Evolutionary conservation across 495 filamentous ascomycete genomes (phyloP), one percentile per base, ranked within the genome.

Genomic region (Annulohypoxylon stygium): DNA sequence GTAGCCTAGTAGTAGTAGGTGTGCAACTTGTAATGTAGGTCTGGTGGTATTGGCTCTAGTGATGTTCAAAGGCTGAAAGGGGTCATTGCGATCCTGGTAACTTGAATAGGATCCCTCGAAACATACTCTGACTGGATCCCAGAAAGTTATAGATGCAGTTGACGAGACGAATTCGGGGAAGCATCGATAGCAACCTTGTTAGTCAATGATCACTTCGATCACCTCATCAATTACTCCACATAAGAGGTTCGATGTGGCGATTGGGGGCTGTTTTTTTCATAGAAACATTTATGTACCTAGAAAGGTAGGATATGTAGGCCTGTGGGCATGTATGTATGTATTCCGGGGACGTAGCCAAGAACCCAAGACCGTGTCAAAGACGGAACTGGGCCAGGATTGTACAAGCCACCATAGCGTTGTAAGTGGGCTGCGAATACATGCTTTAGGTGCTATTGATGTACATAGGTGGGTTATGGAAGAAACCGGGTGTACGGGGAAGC

Each of bases 181-280:
- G 20, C 55, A 34, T 64, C 63, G 51, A 75, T 70, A 75, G 50
- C 72, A 75, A 75, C 72, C 67, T 70, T 75, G 67, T 70, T 75
- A 75, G 63, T 75, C 72, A 75, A 75, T 70, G 67, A 75, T 75
- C 72, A 75, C 58, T 63, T 70, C 59, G 34, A 75, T 75, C 72
- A 75, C 72, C 67, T 75, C 71, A 74, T 74, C 62, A 20, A 43
- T 20, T 65, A 43, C 63, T 70, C 72, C 67, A 70, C 72, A 70
- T 62, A 53, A 16, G 36, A 26, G 47, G 30, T 30, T 0, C 62
- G 39, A 67, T n/a, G 67, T 75, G 72, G 72, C 72, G 59, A 75
- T 75, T 75, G 64, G 63, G 72, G 62, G 43, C 59, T 59, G 50
- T 33, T 30, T 57, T 33, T 26, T 65, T n/a, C 50, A 61, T 45